Percentiles rank a stretch among this genome's conserved stretches.
phyloP scores from a whole-genome alignment of 108 stramenopile genomes.

The Aurantiochytrium sp. region DNA sequence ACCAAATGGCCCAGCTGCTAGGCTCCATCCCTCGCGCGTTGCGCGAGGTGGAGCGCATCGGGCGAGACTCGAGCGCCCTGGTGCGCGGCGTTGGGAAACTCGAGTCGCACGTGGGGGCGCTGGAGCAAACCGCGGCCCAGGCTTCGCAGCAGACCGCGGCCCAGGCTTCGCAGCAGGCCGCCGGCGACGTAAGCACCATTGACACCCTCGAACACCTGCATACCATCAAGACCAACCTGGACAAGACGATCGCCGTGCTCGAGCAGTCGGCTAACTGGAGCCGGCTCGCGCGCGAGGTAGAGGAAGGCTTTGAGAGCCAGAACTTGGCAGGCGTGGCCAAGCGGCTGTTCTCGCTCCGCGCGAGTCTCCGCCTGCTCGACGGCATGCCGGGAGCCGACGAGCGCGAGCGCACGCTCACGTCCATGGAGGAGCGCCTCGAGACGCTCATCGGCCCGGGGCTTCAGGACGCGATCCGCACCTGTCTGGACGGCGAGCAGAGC shows the following conservation, averaged over 20 bases:
- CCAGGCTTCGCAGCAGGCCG: too few relatives aligned
- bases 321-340: background rate
- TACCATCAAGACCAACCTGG: background rate
- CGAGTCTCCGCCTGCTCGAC: background rate
- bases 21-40: background rate
- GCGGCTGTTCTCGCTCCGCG: background rate
- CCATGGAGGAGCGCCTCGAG: slow-evolving; percentile 15
- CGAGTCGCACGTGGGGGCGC: background rate
- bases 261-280: background rate
- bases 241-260: background rate
- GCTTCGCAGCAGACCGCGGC: background rate
- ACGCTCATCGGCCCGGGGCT: background rate
- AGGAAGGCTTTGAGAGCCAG: background rate
- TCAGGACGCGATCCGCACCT: background rate
- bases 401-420: background rate
- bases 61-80: background rate
- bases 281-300: background rate
- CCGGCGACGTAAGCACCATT: background rate
- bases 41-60: background rate
- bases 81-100: background rate
- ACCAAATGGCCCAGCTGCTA: background rate
- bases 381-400: background rate
- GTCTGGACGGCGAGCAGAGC: background rate
- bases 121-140: background rate
- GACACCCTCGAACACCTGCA: slow-evolving; percentile 12